Base-by-base conservation (phyloP, 176 grass and related monocot species). In the Tillandsia leiboldiana region DNA sequence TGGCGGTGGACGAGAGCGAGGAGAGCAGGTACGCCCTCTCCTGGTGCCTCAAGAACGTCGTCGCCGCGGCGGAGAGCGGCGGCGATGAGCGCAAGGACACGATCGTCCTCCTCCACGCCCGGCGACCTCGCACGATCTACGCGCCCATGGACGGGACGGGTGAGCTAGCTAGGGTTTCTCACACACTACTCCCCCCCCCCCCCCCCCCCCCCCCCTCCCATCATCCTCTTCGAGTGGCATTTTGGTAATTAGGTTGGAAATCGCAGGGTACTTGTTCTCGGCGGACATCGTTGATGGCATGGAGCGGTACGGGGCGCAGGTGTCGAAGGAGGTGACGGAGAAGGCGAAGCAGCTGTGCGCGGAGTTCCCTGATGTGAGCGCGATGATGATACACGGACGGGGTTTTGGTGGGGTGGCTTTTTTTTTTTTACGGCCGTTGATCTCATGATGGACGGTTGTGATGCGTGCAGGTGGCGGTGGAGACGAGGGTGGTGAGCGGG, bases 1-100 rank as follows among this genome's bases (percentile, higher is more conserved):
- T 86, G 70, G 83, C 83, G 24, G 83, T 86, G 65, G 83, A 81
- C 74, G 83, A 77, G 74, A 70, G 74, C 78, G 78, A 74, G 24
- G 83, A 86, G 83, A 86, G 83, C 83, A 51, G 15, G 78, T 53
- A 81, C 74, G 83, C 78, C 8, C 83, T 86, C 70, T 48, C 58
- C 74, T 86, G 83, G 83, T 86, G 83, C 83, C 78, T 86, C 65
- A 65, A 71, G 78, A 86, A 81, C 78, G 65, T 86, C 27, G 78
- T 74, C 9, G 63, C 51, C 51, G 64, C 27, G 63, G 65, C 10
- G 73, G 49, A 56, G 52, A 3, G 13, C 52, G 54, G 54, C 54
- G 54, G 54, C 11, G 54, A 18, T 61, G 22, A 8, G 53, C n/a
- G 13, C 17, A 61, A 61, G n/a, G 63, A 76, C 29, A 68, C 74